These are phyloP conservation scores for Sporothrix globosa DNA, from an alignment of 2,329 filamentous ascomycete genomes.

Conservation along the genomic window DNA sequence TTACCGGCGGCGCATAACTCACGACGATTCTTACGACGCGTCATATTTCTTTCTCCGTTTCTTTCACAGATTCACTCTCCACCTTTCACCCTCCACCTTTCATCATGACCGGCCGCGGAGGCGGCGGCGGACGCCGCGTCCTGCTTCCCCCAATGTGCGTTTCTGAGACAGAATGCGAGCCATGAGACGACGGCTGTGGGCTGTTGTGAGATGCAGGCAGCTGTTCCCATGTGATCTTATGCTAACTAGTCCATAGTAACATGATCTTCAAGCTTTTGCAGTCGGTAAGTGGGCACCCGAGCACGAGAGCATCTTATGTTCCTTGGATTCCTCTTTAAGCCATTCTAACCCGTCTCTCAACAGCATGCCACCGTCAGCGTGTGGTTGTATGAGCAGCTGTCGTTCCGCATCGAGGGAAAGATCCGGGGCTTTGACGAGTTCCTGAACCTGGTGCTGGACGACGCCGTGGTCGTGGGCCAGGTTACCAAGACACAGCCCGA, in stretches of 20 bases:
- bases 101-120: conserved; percentile 62
- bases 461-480: conserved; percentile 89
- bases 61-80: background rate
- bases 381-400: conserved; percentile 96
- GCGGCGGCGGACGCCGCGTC: conserved; percentile 63
- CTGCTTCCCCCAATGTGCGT: conserved; percentile 59
- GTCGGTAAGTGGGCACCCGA: conserved; percentile 40
- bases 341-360: background rate
- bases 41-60: background rate
- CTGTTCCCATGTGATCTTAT: background rate
- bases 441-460: conserved; percentile 93
- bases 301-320: no score
- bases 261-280: conserved; percentile 94
- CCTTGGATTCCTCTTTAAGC: no score
- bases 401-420: conserved; percentile 92
- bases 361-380: conserved; percentile 84
- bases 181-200: background rate
- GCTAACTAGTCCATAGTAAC: conserved; percentile 51
- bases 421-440: conserved; percentile 98
- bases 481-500: conserved; percentile 76
- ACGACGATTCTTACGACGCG: conserved; percentile 7
- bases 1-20: background rate
- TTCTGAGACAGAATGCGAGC: background rate
- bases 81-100: no score
- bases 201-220: background rate